phyloP scores from a whole-genome alignment of 345 rosid genomes.

The Conringia planisiliqua region DNA sequence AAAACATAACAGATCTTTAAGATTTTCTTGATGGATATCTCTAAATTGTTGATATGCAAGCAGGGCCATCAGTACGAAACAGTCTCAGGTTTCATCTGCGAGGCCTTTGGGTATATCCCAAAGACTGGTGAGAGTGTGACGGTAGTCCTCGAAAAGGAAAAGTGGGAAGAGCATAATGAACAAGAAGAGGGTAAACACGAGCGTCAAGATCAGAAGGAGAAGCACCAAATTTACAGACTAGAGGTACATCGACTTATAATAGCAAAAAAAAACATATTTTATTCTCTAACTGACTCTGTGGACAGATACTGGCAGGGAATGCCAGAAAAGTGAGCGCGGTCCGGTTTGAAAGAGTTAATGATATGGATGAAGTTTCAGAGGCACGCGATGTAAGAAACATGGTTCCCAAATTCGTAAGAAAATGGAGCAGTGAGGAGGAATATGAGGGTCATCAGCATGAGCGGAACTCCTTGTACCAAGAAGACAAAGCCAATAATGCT shows the following conservation, averaged over 20 bases:
- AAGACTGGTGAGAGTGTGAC: slow-evolving; percentile 79
- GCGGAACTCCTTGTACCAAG: neutral
- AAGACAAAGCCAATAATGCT: slow-evolving; percentile 30
- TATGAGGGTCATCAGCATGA: slow-evolving; percentile 30
- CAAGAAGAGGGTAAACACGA: slow-evolving; percentile 53
- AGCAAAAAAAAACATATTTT: neutral
- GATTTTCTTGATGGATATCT: neutral
- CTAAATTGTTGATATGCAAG: neutral
- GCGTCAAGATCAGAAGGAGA: slow-evolving; percentile 52
- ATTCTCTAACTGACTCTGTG: neutral
- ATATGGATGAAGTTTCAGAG: slow-evolving; percentile 38
- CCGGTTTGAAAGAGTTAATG: slow-evolving; percentile 59
- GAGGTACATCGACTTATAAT: slow-evolving; percentile 48
- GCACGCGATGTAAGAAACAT: slow-evolving; percentile 43
- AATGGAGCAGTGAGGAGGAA: slow-evolving; percentile 56
- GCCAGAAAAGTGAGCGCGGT: slow-evolving; percentile 90
- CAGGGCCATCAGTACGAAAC: slow-evolving; percentile 95
- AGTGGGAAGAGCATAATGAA: slow-evolving; percentile 55
- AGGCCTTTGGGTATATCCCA: slow-evolving; percentile 91
- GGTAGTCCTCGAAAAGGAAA: slow-evolving; percentile 66
- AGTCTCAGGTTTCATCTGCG: slow-evolving; percentile 85
- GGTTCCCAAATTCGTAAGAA: slow-evolving; percentile 68
- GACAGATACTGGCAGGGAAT: slow-evolving; percentile 86
- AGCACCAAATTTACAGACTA: slow-evolving; percentile 59
- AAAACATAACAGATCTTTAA: neutral